Evolutionary conservation across 768 basidiomycete genomes (phyloP), one percentile per base, ranked within the genome.

Genomic region (Mycena galericulata): DNA sequence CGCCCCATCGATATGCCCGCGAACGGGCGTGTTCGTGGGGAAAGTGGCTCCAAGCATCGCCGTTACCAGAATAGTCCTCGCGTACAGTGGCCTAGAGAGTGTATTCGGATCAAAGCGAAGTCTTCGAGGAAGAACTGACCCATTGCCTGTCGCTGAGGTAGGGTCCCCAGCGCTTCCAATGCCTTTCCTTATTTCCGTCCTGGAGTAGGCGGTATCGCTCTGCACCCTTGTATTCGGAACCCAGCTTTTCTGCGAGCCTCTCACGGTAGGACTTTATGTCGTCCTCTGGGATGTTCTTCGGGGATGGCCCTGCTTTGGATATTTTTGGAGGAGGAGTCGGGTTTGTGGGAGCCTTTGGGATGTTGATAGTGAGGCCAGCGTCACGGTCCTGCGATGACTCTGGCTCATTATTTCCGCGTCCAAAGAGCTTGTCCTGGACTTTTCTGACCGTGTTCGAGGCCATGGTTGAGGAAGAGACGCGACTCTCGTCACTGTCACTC

Each of bases 121-220:
- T 41, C 38, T 49, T 41, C 24, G 22, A 54, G 34, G 49, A 26
- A 60, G 20, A n/a, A 78, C 91, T 71, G 68, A 95, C 97, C 98
- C 98, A 99, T 85, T 99, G 98, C 65, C 98, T 87, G 80, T 99
- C 98, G 65, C 92, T 92, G 58, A 99, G 87, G 83, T 99, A 99
- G 18, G 98, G 98, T 22, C 98, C 98, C 97, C 97, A 99, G 73
- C 95, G 87, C 81, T 99, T 99, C 98, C 98, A 99, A 79, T 99
- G 97, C 55, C 86, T 86, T 71, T 94, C 90, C 72, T 89, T 91
- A 55, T 85, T 83, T 65, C 87, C 90, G 71, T 96, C 94, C 74
- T 98, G 93, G 54, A 89, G 81, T n/a, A 99, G 88, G 54, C 97
- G 89, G 79, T 92, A 85, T 71, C 89, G 89, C 82, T 99, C 97